These are phyloP conservation scores for Fusarium multiceps DNA, from an alignment of 2,329 filamentous ascomycete species.

Conservation along the genomic window DNA sequence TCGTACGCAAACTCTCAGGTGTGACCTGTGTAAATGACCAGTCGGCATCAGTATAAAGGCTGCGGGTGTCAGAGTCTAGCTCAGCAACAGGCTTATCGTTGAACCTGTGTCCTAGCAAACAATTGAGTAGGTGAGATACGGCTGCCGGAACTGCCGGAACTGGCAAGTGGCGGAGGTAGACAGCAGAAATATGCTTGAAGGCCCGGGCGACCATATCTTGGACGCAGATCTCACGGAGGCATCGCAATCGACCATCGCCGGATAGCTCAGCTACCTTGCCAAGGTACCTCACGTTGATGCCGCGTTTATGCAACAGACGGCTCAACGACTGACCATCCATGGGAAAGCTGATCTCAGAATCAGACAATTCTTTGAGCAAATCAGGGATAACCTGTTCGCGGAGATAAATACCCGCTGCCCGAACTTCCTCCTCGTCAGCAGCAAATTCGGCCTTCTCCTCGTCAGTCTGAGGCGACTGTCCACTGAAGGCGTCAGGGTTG, in stretches of 20 bases:
- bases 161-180: slow-evolving; percentile 82
- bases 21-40: slow-evolving; percentile 84
- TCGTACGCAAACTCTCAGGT: slow-evolving; percentile 74
- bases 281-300: slow-evolving; percentile 97
- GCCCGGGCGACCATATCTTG: slow-evolving; percentile 96
- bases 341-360: slow-evolving; percentile 94
- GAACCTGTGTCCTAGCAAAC: slow-evolving; percentile 80
- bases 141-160: slow-evolving; percentile 83
- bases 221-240: slow-evolving; percentile 79
- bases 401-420: slow-evolving; percentile 83
- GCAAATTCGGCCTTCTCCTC: slow-evolving; percentile 87
- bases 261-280: slow-evolving; percentile 81
- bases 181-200: slow-evolving; percentile 91
- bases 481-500: slow-evolving; percentile 96
- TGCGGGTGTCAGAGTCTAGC: slow-evolving; percentile 77
- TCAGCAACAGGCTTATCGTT: slow-evolving; percentile 84
- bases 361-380: slow-evolving; percentile 85
- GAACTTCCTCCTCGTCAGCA: slow-evolving; percentile 88
- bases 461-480: slow-evolving; percentile 88
- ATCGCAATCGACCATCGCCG: slow-evolving; percentile 77
- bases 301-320: slow-evolving; percentile 91
- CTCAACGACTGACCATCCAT: slow-evolving; percentile 97
- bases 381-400: slow-evolving; percentile 83
- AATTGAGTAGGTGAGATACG: slow-evolving; percentile 91
- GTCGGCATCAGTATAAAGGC: slow-evolving; percentile 83